A percentile compares a stretch with the other conserved stretches of the same genome.
phyloP scores from a whole-genome alignment of 345 rosid species.

The Salix exigua region DNA sequence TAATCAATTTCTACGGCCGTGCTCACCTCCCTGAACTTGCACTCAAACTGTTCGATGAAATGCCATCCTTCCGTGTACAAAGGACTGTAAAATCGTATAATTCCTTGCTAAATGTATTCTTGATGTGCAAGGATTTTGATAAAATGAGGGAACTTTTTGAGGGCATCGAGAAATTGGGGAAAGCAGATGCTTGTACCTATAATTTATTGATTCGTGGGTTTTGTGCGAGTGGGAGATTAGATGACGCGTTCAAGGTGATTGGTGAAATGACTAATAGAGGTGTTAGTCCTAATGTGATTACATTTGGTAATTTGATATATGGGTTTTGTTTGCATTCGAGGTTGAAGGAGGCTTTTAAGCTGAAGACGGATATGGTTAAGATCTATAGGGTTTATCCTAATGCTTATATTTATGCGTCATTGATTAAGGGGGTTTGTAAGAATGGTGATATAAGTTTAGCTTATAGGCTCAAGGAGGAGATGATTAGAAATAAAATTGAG shows the following conservation, averaged over 20 bases:
- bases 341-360: conserved; percentile 58
- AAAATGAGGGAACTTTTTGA: conserved; percentile 36
- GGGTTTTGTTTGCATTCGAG: conserved; percentile 47
- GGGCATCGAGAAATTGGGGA: conserved; percentile 32
- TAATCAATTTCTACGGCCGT: conserved; percentile 52
- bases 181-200: conserved; percentile 71
- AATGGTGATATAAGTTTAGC: conserved; percentile 49
- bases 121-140: conserved; percentile 41
- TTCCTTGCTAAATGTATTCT: conserved; percentile 48
- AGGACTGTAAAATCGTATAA: conserved; percentile 57
- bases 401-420: conserved; percentile 36
- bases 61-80: conserved; percentile 50
- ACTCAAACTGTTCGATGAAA: conserved; percentile 56
- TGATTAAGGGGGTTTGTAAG: conserved; percentile 54
- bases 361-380: conserved; percentile 59
- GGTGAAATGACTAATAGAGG: conserved; percentile 60
- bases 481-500: conserved; percentile 34
- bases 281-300: conserved; percentile 42
- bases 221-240: conserved; percentile 33
- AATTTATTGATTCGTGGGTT: conserved; percentile 55
- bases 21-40: conserved; percentile 50
- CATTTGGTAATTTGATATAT: conserved; percentile 55
- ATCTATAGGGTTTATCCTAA: conserved; percentile 40
- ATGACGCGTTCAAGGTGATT: conserved; percentile 51
- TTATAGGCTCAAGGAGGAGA: conserved; percentile 63